phyloP scores from a whole-genome alignment of 768 basidiomycete species.

The Tricholoma flavovirens region DNA sequence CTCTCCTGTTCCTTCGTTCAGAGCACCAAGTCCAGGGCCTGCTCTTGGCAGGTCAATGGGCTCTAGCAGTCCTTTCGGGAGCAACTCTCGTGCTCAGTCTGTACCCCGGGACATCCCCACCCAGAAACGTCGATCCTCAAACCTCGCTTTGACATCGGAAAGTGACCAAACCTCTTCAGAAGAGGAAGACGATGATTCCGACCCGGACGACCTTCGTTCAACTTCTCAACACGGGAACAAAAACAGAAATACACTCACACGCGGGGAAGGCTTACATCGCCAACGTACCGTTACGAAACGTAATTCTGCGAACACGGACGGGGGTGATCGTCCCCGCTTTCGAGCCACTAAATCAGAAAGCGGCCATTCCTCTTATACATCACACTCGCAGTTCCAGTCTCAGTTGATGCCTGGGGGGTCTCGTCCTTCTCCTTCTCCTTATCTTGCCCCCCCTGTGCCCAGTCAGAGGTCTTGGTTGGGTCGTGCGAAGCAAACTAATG shows the following conservation, averaged over 20 bases:
- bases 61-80: too few species aligned
- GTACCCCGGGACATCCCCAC: neutral
- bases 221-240: constrained; percentile 7
- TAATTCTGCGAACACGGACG: neutral
- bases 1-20: constrained; percentile 48
- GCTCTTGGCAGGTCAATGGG: constrained; percentile 9
- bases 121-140: constrained; percentile 6
- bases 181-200: constrained; percentile 24
- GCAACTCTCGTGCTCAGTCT: too few species aligned
- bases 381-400: neutral
- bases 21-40: constrained; percentile 33
- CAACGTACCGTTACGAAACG: constrained; percentile 14
- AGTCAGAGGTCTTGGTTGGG: neutral
- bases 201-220: constrained; percentile 9
- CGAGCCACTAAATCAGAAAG: constrained; percentile 34
- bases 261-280: constrained; percentile 3
- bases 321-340: constrained; percentile 10
- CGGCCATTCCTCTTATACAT: constrained; percentile 4
- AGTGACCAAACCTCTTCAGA: constrained; percentile 3
- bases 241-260: neutral
- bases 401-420: neutral
- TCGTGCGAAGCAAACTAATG: neutral
- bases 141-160: constrained; percentile 13
- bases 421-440: neutral
- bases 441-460: neutral